phyloP scores from a whole-genome alignment of 495 filamentous ascomycete genomes.

The Aspergillus funiculosus region DNA sequence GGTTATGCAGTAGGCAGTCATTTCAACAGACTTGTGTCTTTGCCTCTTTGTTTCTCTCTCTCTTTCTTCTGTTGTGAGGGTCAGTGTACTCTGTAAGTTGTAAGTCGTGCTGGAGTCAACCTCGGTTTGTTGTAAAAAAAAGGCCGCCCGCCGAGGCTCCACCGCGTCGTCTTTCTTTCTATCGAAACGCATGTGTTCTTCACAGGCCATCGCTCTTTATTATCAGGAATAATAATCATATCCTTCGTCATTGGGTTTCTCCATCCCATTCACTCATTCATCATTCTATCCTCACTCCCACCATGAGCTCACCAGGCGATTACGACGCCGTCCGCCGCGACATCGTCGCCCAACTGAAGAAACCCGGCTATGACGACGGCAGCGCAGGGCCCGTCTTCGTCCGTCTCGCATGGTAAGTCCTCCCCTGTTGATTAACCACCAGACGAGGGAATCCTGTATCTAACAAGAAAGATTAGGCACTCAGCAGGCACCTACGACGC shows the following conservation, averaged over 20 bases:
- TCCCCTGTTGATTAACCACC: too few relatives aligned
- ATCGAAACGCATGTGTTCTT: constrained; percentile 7
- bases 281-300: constrained; percentile 26
- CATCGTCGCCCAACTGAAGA: constrained; percentile 50
- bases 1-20: too few relatives aligned
- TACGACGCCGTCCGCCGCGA: constrained; percentile 50
- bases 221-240: too few relatives aligned
- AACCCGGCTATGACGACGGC: constrained; percentile 58
- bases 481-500: constrained; percentile 56
- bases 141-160: constrained; percentile 36
- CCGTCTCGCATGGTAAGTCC: constrained; percentile 53
- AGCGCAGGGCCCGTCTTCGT: constrained; percentile 58
- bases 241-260: not conserved
- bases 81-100: too few relatives aligned
- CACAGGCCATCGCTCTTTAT: constrained; percentile 6
- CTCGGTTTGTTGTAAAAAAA: too few relatives aligned
- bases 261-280: constrained; percentile 3
- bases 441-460: too few relatives aligned
- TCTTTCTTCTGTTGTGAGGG: constrained; percentile 14
- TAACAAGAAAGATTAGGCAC: too few relatives aligned
- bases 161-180: constrained; percentile 10
- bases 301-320: constrained; percentile 40
- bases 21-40: too few relatives aligned
- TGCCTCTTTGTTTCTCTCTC: too few relatives aligned
- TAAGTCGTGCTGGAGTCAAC: too few relatives aligned